phyloP scores from a whole-genome alignment of 345 rosid species.

The Fremontodendron californicum region DNA sequence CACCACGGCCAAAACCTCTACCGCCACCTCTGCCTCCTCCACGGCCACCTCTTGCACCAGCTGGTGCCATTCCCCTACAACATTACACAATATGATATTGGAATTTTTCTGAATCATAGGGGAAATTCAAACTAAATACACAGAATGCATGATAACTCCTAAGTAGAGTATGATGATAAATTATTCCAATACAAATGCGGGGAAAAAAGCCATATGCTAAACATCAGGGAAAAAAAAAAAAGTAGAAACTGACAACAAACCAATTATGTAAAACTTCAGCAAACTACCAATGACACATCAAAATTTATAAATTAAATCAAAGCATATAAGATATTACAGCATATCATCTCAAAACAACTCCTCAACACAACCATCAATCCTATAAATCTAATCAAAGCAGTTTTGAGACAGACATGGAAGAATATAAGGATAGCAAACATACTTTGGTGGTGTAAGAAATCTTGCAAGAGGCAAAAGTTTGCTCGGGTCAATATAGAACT shows the following conservation, averaged over 20 bases:
- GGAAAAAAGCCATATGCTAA: too few relatives aligned
- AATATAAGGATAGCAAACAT: conserved; percentile 20
- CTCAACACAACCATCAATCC: not conserved
- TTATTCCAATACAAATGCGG: not conserved
- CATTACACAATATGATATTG: not conserved
- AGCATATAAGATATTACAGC: not conserved
- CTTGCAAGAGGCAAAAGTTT: conserved; percentile 80
- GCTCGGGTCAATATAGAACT: conserved; percentile 73
- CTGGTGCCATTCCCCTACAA: conserved; percentile 42
- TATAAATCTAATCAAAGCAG: not conserved
- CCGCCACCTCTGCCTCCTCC: conserved; percentile 45
- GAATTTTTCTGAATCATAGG: not conserved
- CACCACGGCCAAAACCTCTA: conserved; percentile 36
- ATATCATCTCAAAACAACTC: not conserved
- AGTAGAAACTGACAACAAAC: not conserved
- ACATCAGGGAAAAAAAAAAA: not conserved
- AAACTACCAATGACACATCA: not conserved
- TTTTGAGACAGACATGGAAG: not conserved
- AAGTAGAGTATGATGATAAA: too few relatives aligned
- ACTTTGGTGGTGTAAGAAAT: conserved; percentile 92
- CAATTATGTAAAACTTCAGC: not conserved
- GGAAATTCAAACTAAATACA: not conserved
- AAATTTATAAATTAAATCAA: too few relatives aligned
- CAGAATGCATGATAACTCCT: not conserved
- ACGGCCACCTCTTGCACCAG: conserved; percentile 41